Conservation (phyloP, 2,329 filamentous ascomycete species). For the Ophiostoma montium region DNA sequence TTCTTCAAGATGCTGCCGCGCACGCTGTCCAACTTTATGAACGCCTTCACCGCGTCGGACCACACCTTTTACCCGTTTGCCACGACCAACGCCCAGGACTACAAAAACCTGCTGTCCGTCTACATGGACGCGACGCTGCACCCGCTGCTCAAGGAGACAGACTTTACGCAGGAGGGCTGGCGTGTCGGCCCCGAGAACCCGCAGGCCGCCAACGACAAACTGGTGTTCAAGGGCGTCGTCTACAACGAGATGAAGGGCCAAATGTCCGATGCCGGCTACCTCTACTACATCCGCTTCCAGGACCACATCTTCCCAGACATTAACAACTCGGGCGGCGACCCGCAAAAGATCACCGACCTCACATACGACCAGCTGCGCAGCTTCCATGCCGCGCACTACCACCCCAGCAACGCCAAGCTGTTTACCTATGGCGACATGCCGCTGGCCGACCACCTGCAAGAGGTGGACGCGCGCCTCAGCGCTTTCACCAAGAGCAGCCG, state of each 20-base stretch:
- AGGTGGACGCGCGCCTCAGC: slow-evolving; percentile 61
- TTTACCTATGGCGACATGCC: slow-evolving; percentile 94
- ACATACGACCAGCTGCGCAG: slow-evolving; percentile 79
- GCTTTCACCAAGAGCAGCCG: slow-evolving; percentile 53
- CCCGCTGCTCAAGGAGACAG: slow-evolving; percentile 74
- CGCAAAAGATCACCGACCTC: slow-evolving; percentile 87
- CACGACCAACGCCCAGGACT: slow-evolving; percentile 90
- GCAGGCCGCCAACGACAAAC: slow-evolving; percentile 45
- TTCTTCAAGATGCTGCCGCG: slow-evolving; percentile 99
- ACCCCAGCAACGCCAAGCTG: slow-evolving; percentile 92
- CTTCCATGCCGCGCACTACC: slow-evolving; percentile 88
- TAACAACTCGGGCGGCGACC: slow-evolving; percentile 94
- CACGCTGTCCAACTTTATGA: slow-evolving; percentile 99
- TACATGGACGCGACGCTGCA: slow-evolving; percentile 91
- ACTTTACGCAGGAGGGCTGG: slow-evolving; percentile 97
- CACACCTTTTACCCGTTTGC: slow-evolving; percentile 97
- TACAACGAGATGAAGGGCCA: slow-evolving; percentile 99
- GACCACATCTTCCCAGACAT: slow-evolving; percentile 88
- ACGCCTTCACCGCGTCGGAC: slow-evolving; percentile 90
- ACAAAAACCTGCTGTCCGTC: slow-evolving; percentile 88
- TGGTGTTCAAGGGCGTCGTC: slow-evolving; percentile 94
- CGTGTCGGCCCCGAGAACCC: slow-evolving; percentile 87
- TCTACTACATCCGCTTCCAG: slow-evolving; percentile 91
- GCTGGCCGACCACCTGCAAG: slow-evolving; percentile 62
- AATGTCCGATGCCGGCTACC: slow-evolving; percentile 92